phyloP scores from a whole-genome alignment of 2,329 filamentous ascomycete species.

The Helicocarpus griseus region DNA sequence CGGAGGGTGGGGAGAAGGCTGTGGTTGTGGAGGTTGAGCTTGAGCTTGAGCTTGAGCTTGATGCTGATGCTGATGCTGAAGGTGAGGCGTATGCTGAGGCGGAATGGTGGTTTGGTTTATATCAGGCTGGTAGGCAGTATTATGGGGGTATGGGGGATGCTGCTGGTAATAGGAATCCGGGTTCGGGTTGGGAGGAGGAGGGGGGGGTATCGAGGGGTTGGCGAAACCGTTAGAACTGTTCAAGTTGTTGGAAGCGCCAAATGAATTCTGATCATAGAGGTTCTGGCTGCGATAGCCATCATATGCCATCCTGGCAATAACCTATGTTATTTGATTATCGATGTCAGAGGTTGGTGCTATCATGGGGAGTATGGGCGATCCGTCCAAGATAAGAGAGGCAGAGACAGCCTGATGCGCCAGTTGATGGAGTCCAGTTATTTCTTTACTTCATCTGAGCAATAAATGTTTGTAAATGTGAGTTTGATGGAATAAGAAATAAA shows the following conservation, averaged over 20 bases:
- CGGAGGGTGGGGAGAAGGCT: not conserved
- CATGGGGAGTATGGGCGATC: too few relatives aligned
- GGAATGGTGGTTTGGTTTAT: conserved; percentile 1
- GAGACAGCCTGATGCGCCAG: not conserved
- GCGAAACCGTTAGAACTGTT: conserved; percentile 9
- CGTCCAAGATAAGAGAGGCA: not conserved
- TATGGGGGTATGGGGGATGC: conserved; percentile 12
- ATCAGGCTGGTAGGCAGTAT: not conserved
- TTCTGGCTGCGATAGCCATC: conserved; percentile 30
- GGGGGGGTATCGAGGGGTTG: conserved; percentile 18
- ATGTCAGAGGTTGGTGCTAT: too few relatives aligned
- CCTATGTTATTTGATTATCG: too few relatives aligned
- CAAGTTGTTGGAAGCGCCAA: conserved; percentile 6
- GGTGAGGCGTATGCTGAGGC: not conserved
- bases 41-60: not conserved
- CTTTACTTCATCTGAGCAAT: not conserved
- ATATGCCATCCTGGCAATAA: conserved; percentile 29
- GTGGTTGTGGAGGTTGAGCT: conserved; percentile 1
- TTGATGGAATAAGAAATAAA: too few relatives aligned
- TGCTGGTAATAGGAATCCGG: not conserved
- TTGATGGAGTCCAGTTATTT: not conserved
- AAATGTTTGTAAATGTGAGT: not conserved
- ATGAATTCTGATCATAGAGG: conserved; percentile 20
- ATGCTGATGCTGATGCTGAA: conserved; percentile 2
- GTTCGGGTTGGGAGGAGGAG: conserved; percentile 16